phyloP scores from a whole-genome alignment of 768 basidiomycete genomes.

The Leccinum sublutescens region DNA sequence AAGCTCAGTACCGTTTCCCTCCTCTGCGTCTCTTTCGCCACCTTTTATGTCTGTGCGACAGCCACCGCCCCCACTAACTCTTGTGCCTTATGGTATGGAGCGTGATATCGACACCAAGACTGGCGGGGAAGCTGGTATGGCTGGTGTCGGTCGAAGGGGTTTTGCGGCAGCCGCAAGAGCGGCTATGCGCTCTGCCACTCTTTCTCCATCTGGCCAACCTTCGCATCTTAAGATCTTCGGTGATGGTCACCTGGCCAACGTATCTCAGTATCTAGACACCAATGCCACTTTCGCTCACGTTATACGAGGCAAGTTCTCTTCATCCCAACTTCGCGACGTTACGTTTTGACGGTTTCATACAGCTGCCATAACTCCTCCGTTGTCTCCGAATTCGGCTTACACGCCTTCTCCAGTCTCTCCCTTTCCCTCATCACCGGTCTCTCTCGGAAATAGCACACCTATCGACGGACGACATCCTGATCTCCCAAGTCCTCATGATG shows the following conservation, averaged over 20 bases:
- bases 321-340: background rate
- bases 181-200: slow-evolving; percentile 42
- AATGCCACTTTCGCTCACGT: slow-evolving; percentile 32
- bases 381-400: slow-evolving; percentile 34
- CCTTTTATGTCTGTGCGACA: slow-evolving; percentile 17
- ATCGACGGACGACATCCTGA: slow-evolving; percentile 16
- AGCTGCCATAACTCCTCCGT: slow-evolving; percentile 34
- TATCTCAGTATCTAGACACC: slow-evolving; percentile 48
- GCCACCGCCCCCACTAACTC: slow-evolving; percentile 17
- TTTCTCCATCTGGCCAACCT: slow-evolving; percentile 12
- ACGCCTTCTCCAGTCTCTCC: slow-evolving; percentile 37
- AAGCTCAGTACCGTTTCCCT: slow-evolving; percentile 18
- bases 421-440: slow-evolving; percentile 24
- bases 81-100: slow-evolving; percentile 5
- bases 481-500: slow-evolving; percentile 23
- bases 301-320: slow-evolving; percentile 31
- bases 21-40: slow-evolving; percentile 3
- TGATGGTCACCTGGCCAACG: slow-evolving; percentile 32
- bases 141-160: slow-evolving; percentile 83
- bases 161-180: slow-evolving; percentile 74
- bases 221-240: background rate
- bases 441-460: slow-evolving; percentile 13
- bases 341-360: slow-evolving; percentile 11
- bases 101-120: slow-evolving; percentile 63
- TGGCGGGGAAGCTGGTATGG: slow-evolving; percentile 84